These are phyloP conservation scores for Debaryomyces castellii DNA, from an alignment of 805 yeast species.

Conservation along the genomic window DNA sequence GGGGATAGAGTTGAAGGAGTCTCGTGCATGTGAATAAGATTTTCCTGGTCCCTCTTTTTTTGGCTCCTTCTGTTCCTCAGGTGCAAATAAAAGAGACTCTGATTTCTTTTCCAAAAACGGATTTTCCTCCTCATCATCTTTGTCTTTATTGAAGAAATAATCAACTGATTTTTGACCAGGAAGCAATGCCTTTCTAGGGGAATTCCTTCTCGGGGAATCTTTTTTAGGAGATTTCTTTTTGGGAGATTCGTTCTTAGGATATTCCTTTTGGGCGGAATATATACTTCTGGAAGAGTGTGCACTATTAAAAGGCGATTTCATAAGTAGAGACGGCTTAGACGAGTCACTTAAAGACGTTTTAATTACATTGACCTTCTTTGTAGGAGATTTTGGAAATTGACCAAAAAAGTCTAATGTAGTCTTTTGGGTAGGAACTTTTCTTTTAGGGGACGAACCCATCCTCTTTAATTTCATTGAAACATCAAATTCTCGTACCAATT, in stretches of 20 bases:
- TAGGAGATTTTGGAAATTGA: constrained; percentile 8
- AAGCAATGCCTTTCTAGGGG: neutral
- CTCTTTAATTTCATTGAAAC: constrained; percentile 1
- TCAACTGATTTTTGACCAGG: constrained; percentile 2
- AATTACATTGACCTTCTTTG: constrained; percentile 1
- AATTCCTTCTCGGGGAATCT: neutral
- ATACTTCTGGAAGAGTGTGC: neutral
- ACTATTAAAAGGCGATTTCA: neutral
- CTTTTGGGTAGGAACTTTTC: constrained; percentile 17
- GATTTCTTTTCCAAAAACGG: neutral
- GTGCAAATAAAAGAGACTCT: neutral
- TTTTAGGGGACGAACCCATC: constrained; percentile 12
- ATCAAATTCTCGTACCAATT: constrained; percentile 12
- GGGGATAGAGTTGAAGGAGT: neutral
- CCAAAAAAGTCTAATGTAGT: constrained; percentile 24
- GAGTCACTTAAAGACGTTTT: neutral
- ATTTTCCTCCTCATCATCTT: neutral
- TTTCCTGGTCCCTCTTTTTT: neutral
- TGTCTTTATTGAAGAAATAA: neutral
- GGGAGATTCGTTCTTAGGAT: neutral
- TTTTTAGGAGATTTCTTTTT: neutral
- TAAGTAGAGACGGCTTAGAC: neutral
- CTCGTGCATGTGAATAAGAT: neutral
- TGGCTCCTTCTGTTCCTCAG: neutral
- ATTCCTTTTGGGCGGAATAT: neutral